Conservation (phyloP, 1,284 basidiomycete species). For the Bondarzewia mesenterica region DNA sequence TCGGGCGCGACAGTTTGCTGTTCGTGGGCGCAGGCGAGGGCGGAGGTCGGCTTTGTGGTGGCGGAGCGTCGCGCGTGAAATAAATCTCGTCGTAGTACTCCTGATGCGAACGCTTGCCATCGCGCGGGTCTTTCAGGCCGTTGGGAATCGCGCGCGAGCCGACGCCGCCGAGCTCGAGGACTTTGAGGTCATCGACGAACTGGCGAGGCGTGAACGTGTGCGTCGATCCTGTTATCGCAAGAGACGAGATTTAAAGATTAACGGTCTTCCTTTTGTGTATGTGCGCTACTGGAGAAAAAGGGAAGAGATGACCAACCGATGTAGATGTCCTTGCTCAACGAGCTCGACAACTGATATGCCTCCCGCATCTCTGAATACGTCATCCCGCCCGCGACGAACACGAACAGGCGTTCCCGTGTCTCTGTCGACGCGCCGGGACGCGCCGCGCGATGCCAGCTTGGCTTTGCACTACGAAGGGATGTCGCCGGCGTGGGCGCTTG, state of each 20-base stretch:
- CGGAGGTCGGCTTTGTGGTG: constrained; percentile 27
- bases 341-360: constrained; percentile 72
- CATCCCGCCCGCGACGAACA: constrained; percentile 94
- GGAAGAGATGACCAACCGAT: constrained; percentile 54
- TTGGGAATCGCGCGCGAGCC: constrained; percentile 71
- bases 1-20: constrained; percentile 20
- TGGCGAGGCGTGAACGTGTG: constrained; percentile 78
- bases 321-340: constrained; percentile 82
- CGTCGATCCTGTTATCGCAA: constrained; percentile 78
- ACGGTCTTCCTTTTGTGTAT: too few species aligned
- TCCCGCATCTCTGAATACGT: constrained; percentile 94
- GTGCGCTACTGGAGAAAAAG: background rate
- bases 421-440: constrained; percentile 46
- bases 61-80: constrained; percentile 54
- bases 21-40: constrained; percentile 14
- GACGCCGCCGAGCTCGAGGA: constrained; percentile 71
- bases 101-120: constrained; percentile 48
- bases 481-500: constrained; percentile 40
- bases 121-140: constrained; percentile 50
- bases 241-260: too few species aligned
- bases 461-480: constrained; percentile 79
- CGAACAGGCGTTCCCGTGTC: constrained; percentile 74
- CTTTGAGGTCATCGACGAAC: constrained; percentile 84
- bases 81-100: constrained; percentile 75
- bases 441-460: constrained; percentile 76